A percentile compares a stretch with the other conserved stretches of the same genome.
phyloP scores from a whole-genome alignment of 345 rosid genomes.

The Reutealis trisperma region DNA sequence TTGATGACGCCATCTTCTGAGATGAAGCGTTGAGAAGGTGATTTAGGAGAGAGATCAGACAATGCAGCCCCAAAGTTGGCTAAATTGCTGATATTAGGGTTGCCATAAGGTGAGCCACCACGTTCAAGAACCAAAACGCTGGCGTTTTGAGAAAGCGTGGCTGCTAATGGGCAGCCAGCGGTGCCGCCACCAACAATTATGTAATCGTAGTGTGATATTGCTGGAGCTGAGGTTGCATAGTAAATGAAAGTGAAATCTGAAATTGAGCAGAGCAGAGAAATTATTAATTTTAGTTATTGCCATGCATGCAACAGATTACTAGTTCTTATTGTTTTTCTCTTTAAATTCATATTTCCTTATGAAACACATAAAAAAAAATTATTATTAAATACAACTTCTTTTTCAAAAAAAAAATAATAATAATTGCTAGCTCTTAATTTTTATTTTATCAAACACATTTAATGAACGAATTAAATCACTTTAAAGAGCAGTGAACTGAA shows the following conservation, averaged over 20 bases:
- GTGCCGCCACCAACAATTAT: conserved; percentile 38
- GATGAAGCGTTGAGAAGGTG: conserved; percentile 34
- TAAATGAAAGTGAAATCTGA: conserved; percentile 23
- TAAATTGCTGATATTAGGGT: conserved; percentile 26
- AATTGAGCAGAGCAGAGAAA: not conserved
- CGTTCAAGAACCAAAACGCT: conserved; percentile 29
- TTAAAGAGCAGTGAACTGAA: too few relatives aligned
- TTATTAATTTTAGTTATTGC: too few relatives aligned
- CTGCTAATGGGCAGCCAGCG: conserved; percentile 33
- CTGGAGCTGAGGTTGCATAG: conserved; percentile 25
- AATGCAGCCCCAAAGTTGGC: conserved; percentile 27
- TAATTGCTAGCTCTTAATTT: too few relatives aligned
- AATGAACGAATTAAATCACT: too few relatives aligned
- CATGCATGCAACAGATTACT: too few relatives aligned
- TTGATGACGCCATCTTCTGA: conserved; percentile 33
- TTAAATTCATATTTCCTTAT: too few relatives aligned
- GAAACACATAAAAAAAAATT: too few relatives aligned
- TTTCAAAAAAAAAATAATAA: too few relatives aligned
- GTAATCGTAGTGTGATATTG: conserved; percentile 33
- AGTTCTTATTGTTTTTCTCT: too few relatives aligned
- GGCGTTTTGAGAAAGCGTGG: conserved; percentile 33
- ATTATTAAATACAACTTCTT: too few relatives aligned
- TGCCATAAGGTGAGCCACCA: conserved; percentile 34
- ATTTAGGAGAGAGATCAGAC: conserved; percentile 21
- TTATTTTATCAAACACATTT: too few relatives aligned